Evolutionary conservation across 768 basidiomycete genomes (phyloP), one percentile per base, ranked within the genome.

Genomic region (Floccularia luteovirens): DNA sequence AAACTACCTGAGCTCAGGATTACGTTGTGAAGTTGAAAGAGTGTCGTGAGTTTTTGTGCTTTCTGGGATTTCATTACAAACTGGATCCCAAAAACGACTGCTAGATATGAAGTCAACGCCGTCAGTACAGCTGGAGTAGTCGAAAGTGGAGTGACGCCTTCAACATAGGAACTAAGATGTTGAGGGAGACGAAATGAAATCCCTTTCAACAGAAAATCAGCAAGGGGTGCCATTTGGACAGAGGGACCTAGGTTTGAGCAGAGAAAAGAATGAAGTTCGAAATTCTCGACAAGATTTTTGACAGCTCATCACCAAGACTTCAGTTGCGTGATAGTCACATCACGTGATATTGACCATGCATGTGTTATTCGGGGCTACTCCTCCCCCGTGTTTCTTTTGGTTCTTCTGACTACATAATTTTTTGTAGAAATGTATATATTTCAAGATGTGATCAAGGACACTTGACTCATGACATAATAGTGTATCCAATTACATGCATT

Each of bases 1-100:
- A 73, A 68, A 45, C 90, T 93, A 24, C 92, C 93, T 34, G 69
- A 56, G 46, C 88, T 88, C 46, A 99, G 75, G 59, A 96, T 63
- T 45, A 90, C 66, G 60, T 99, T 99, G 68, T 99, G 96, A 28
- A 74, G 55, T 63, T 90, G 89, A 67, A 97, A 97, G 42, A 90
- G 72, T 43, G 72, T 60, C 45, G 82, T 89, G 53, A 96, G 80
- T 64, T 80, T 84, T 52, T 74, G 70, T 6, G 91, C 72, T 51
- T 74, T 66, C 36, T 72, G 70, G 57, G 75, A 75, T 71, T 74
- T 86, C 93, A 97, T 96, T 52, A 87, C 58, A 49, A 77, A 79
- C 56, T 81, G 80, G 24, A 85, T 74, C 47, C 85, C 77, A 56
- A 97, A 98, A 55, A 99, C 82, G 67, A 83, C 66, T 62, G 75